phyloP scores from a whole-genome alignment of 495 filamentous ascomycete species.

The Acidomyces sp. region DNA sequence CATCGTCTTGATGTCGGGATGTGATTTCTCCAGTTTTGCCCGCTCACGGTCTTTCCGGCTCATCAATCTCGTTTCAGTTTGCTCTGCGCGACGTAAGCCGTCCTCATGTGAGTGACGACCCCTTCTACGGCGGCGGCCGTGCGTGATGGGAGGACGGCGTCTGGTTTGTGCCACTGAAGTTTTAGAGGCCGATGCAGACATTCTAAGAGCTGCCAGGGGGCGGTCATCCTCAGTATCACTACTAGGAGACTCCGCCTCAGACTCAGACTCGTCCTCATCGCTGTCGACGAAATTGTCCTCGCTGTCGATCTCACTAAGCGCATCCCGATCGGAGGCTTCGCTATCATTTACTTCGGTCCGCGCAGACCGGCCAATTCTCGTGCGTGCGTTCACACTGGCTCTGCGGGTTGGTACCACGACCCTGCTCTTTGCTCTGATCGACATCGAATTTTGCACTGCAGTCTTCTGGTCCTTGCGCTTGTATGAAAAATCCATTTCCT shows the following conservation, averaged over 20 bases:
- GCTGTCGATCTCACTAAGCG: conserved; percentile 17
- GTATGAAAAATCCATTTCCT: conserved; percentile 7
- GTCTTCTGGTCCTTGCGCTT: conserved; percentile 4
- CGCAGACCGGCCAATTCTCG: conserved; percentile 5
- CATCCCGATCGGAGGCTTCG: conserved; percentile 8
- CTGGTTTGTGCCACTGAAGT: too few relatives aligned
- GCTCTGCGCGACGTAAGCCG: too few relatives aligned
- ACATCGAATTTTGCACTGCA: conserved; percentile 3
- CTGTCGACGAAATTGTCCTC: conserved; percentile 10
- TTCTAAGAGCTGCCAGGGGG: too few relatives aligned
- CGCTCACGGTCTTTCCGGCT: conserved; percentile 37
- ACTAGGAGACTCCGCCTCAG: conserved; percentile 6
- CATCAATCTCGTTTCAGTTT: conserved; percentile 20
- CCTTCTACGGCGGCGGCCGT: not conserved
- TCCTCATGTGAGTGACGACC: too few relatives aligned
- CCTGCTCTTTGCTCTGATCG: conserved; percentile 7
- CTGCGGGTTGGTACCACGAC: conserved; percentile 1
- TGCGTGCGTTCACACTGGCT: conserved; percentile 8
- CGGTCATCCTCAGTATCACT: too few relatives aligned
- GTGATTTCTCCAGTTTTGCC: conserved; percentile 54
- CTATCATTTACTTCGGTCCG: conserved; percentile 14
- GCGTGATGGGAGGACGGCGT: too few relatives aligned
- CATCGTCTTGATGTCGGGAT: conserved; percentile 69
- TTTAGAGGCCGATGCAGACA: too few relatives aligned
- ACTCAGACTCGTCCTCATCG: too few relatives aligned